phyloP scores from a whole-genome alignment of 2,329 filamentous ascomycete genomes.

The Acephala macrosclerotiorum region DNA sequence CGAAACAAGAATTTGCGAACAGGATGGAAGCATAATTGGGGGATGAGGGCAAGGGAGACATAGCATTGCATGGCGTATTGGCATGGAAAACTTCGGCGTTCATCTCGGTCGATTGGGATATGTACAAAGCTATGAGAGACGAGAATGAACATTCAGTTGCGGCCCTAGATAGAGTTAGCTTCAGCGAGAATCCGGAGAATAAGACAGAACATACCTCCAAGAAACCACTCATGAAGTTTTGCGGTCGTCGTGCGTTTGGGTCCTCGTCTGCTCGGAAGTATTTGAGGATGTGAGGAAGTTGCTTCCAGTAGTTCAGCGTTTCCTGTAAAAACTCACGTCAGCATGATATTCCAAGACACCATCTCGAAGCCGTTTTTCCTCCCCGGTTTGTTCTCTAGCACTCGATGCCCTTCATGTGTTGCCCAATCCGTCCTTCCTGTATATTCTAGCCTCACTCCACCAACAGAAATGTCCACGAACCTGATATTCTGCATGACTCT shows the following conservation, averaged over 20 bases:
- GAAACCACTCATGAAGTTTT: slow-evolving; percentile 93
- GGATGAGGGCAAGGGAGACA: neutral
- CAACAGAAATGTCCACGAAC: slow-evolving; percentile 53
- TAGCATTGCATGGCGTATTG: slow-evolving; percentile 42
- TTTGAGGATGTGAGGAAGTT: slow-evolving; percentile 92
- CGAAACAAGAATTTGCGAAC: slow-evolving; percentile 63
- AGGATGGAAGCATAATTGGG: slow-evolving; percentile 27
- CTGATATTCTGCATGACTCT: slow-evolving; percentile 95
- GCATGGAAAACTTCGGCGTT: slow-evolving; percentile 35
- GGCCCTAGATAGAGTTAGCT: slow-evolving; percentile 39
- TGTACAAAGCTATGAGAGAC: slow-evolving; percentile 43
- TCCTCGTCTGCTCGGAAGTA: slow-evolving; percentile 93
- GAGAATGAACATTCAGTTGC: slow-evolving; percentile 40
- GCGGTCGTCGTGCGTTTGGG: slow-evolving; percentile 77
- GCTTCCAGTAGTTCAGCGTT: slow-evolving; percentile 99
- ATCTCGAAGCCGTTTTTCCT: neutral
- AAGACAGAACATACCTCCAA: slow-evolving; percentile 68
- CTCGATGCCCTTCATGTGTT: neutral
- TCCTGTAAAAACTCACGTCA: slow-evolving; percentile 63
- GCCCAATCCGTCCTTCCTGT: neutral
- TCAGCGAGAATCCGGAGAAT: slow-evolving; percentile 5
- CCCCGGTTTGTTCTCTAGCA: neutral
- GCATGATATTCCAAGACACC: neutral
- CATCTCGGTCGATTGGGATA: slow-evolving; percentile 40
- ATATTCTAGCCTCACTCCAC: neutral